phyloP scores from a whole-genome alignment of 257 asterid genomes.

The Nicotiana noctiflora region DNA sequence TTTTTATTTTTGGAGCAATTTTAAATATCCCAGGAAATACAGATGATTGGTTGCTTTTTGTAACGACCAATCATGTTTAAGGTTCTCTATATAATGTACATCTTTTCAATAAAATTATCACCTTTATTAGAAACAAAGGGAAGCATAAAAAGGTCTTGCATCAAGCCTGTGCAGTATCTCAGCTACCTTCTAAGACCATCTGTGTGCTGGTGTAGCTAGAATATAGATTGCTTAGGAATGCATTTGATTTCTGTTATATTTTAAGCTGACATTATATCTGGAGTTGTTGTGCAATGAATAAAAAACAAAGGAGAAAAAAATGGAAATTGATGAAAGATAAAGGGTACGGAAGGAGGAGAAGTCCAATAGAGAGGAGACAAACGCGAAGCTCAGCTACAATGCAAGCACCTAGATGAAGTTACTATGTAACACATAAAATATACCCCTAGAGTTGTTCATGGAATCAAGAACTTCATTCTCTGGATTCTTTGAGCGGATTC shows the following conservation, averaged over 20 bases:
- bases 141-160: background rate
- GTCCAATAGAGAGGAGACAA: background rate
- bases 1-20: background rate
- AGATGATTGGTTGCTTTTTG: background rate
- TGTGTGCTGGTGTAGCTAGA: background rate
- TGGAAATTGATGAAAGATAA: background rate
- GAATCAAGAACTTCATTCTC: background rate
- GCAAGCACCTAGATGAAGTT: background rate
- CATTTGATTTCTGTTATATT: background rate
- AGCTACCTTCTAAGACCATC: background rate
- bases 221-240: background rate
- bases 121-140: background rate
- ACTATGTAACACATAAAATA: background rate
- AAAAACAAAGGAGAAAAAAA: background rate
- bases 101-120: background rate
- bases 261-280: background rate
- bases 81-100: background rate
- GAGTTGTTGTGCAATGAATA: background rate
- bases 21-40: background rate
- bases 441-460: background rate
- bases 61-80: background rate
- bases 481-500: background rate
- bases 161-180: background rate
- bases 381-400: background rate
- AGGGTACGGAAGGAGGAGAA: background rate